These are phyloP conservation scores for Rhizopus delemar DNA, from an alignment of 371 early-diverging fungal species.

Conservation along the genomic window DNA sequence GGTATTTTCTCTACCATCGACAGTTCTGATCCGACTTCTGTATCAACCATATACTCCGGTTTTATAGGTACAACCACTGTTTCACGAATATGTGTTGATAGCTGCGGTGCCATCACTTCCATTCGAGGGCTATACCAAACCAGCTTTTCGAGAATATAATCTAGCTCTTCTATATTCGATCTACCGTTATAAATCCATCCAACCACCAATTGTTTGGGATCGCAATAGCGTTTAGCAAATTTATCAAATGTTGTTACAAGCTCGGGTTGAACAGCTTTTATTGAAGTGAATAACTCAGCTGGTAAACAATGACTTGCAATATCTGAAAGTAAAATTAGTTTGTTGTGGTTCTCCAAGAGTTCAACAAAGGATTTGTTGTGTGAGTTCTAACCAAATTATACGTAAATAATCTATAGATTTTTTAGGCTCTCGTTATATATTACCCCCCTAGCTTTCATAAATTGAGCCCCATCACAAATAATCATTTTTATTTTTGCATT, in stretches of 20 bases:
- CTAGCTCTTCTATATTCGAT: slow-evolving; percentile 50
- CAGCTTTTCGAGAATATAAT: slow-evolving; percentile 49
- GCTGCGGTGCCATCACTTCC: slow-evolving; percentile 50
- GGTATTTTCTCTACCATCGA: not conserved
- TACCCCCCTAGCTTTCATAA: slow-evolving; percentile 51
- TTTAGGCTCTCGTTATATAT: slow-evolving; percentile 10
- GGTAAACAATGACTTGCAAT: slow-evolving; percentile 67
- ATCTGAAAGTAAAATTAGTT: slow-evolving; percentile 55
- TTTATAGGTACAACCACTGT: slow-evolving; percentile 29
- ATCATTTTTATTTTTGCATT: slow-evolving; percentile 27
- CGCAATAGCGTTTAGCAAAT: slow-evolving; percentile 66
- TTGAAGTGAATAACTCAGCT: slow-evolving; percentile 60
- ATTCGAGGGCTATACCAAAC: slow-evolving; percentile 63
- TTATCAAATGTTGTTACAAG: slow-evolving; percentile 39
- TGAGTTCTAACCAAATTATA: slow-evolving; percentile 39
- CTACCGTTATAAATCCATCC: slow-evolving; percentile 29
- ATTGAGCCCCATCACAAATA: slow-evolving; percentile 57
- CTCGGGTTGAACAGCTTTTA: slow-evolving; percentile 42
- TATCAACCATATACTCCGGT: slow-evolving; percentile 5
- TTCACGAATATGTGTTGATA: slow-evolving; percentile 52
- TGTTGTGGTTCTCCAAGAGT: slow-evolving; percentile 33
- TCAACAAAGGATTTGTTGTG: slow-evolving; percentile 36
- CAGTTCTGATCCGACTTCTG: not conserved
- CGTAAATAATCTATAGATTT: slow-evolving; percentile 32
- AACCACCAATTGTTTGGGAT: slow-evolving; percentile 30